These are phyloP conservation scores for Xylariaceae sp. DNA, from an alignment of 2,329 filamentous ascomycete species.

Conservation along the genomic window DNA sequence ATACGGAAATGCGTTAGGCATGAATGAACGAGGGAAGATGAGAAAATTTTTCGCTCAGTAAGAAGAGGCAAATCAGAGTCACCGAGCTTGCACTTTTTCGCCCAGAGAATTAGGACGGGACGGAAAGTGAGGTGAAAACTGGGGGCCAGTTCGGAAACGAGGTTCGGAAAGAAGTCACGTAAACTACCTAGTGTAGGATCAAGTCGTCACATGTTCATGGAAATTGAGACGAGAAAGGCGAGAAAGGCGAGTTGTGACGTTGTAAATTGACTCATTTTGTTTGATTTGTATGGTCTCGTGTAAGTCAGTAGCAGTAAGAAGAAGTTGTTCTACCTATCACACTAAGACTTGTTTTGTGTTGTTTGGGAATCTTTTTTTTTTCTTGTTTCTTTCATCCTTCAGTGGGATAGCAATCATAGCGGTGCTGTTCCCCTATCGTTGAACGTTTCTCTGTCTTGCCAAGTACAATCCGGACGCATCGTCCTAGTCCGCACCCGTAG, in stretches of 20 bases:
- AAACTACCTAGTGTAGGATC: not conserved
- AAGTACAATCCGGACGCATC: not conserved
- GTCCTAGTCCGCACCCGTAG: slow-evolving; percentile 25
- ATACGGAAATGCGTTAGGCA: too few species aligned
- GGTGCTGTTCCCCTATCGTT: slow-evolving; percentile 22
- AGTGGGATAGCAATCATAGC: slow-evolving; percentile 29
- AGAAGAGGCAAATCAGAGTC: too few species aligned
- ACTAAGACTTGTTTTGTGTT: not conserved
- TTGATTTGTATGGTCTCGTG: too few species aligned
- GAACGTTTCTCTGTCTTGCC: slow-evolving; percentile 21
- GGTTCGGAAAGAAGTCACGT: not conserved
- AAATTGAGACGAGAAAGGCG: too few species aligned
- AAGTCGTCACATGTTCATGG: not conserved
- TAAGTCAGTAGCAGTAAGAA: too few species aligned
- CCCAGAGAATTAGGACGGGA: too few species aligned
- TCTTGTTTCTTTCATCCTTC: slow-evolving; percentile 20
- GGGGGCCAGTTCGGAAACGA: too few species aligned
- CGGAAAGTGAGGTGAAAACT: too few species aligned
- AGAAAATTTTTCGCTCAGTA: too few species aligned
- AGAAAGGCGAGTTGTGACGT: not conserved
- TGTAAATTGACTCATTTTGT: not conserved
- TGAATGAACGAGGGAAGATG: too few species aligned
- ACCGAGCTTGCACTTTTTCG: too few species aligned
- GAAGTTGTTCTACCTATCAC: too few species aligned
- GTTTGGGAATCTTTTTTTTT: slow-evolving; percentile 1